Evolutionary conservation across 2,329 filamentous ascomycete genomes (phyloP).

Genomic region (Colletotrichum sidae): DNA sequence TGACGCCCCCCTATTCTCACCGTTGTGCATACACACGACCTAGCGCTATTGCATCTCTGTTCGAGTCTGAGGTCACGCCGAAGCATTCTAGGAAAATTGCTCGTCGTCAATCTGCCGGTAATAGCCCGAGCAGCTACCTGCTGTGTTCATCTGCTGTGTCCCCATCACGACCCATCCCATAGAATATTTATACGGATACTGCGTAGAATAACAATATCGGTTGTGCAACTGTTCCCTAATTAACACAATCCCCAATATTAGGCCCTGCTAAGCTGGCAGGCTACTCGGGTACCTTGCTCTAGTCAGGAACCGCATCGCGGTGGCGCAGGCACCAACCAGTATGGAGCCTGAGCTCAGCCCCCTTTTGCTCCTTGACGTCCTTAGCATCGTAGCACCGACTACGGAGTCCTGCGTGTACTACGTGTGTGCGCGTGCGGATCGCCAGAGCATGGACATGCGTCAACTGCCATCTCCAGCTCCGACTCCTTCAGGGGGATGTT

Average conservation of each 20-base stretch:
- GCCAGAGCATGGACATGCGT: no score
- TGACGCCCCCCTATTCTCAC: slow-evolving; percentile 4
- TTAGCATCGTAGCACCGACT: neutral
- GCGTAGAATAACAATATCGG: slow-evolving; percentile 13
- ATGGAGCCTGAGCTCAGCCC: slow-evolving; percentile 28
- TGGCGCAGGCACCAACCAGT: slow-evolving; percentile 22
- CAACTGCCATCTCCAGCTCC: no score
- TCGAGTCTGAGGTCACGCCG: neutral
- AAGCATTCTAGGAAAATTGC: no score
- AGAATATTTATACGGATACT: slow-evolving; percentile 5
- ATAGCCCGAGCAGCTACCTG: neutral
- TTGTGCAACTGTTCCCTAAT: slow-evolving; percentile 8
- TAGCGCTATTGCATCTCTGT: neutral
- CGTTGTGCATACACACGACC: neutral
- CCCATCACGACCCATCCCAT: neutral
- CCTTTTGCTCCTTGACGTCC: slow-evolving; percentile 15
- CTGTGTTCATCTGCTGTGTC: slow-evolving; percentile 13
- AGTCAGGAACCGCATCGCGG: slow-evolving; percentile 22
- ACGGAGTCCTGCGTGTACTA: no score
- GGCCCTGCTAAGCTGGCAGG: slow-evolving; percentile 14
- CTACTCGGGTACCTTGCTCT: slow-evolving; percentile 30
- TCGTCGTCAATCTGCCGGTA: slow-evolving; percentile 13
- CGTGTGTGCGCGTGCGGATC: no score
- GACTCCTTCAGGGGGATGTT: neutral
- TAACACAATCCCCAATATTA: slow-evolving; percentile 5